A percentile compares a stretch with the other conserved stretches of the same genome.
Conservation (phyloP, 2,329 filamentous ascomycete genomes). For the Cordyceps cicadae region DNA sequence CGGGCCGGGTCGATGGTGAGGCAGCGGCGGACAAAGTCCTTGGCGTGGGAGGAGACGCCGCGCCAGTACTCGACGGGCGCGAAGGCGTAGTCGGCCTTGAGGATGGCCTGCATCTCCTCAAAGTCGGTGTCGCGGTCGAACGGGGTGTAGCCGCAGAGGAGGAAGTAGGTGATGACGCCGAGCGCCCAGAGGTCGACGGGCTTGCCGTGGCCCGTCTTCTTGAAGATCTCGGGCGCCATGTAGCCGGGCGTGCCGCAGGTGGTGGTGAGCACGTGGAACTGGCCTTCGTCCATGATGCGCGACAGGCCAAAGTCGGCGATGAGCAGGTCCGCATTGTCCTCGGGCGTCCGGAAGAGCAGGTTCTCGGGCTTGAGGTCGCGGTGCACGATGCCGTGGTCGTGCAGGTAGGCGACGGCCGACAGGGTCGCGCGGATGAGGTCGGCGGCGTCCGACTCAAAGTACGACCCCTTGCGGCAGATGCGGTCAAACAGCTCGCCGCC, state of each 20-base stretch:
- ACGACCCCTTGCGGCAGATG: constrained; percentile 96
- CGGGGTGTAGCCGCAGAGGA: constrained; percentile 94
- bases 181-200: constrained; percentile 98
- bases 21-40: constrained; percentile 87
- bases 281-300: constrained; percentile 97
- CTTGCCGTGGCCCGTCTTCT: constrained; percentile 96
- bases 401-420: constrained; percentile 95
- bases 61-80: constrained; percentile 95
- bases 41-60: constrained; percentile 74
- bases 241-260: constrained; percentile 97
- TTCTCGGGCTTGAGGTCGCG: constrained; percentile 97
- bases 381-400: constrained; percentile 97
- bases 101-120: constrained; percentile 98
- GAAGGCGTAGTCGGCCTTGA: constrained; percentile 93
- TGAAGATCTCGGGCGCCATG: constrained; percentile 99
- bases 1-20: constrained; percentile 80
- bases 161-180: constrained; percentile 96
- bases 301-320: constrained; percentile 96
- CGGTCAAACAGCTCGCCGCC: constrained; percentile 97
- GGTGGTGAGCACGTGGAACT: constrained; percentile 94
- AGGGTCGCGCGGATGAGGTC: constrained; percentile 91
- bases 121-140: constrained; percentile 97
- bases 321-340: constrained; percentile 92
- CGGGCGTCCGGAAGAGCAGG: constrained; percentile 88
- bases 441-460: constrained; percentile 94